Conservation (phyloP, 306 rosid species). For the Oemleria cerasiformis region DNA sequence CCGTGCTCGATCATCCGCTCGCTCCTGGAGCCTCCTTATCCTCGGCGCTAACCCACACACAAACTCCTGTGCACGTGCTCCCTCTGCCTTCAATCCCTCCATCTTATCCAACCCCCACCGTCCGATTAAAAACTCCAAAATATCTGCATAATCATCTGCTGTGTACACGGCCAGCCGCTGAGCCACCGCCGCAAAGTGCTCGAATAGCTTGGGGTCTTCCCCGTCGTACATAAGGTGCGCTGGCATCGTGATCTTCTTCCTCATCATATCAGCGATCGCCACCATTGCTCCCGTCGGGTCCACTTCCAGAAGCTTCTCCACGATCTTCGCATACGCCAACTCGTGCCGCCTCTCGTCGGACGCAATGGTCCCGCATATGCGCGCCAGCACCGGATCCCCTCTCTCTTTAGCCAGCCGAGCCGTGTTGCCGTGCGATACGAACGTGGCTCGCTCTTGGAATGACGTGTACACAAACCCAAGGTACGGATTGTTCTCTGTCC, state of each 20-base stretch:
- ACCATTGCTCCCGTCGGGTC: slow-evolving; percentile 48
- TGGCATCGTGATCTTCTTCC: slow-evolving; percentile 64
- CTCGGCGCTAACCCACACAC: slow-evolving; percentile 52
- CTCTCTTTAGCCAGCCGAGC: slow-evolving; percentile 55
- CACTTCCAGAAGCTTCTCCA: slow-evolving; percentile 70
- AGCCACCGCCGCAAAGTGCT: slow-evolving; percentile 55
- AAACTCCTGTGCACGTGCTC: slow-evolving; percentile 43
- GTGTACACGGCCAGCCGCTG: slow-evolving; percentile 60
- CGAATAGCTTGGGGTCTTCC: slow-evolving; percentile 43
- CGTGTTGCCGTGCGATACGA: slow-evolving; percentile 66
- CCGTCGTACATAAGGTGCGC: slow-evolving; percentile 70
- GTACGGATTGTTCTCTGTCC: slow-evolving; percentile 68
- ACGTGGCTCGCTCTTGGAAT: slow-evolving; percentile 73
- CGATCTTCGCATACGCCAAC: slow-evolving; percentile 45
- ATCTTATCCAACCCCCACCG: slow-evolving; percentile 61
- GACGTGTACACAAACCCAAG: slow-evolving; percentile 72
- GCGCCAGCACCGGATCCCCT: slow-evolving; percentile 53
- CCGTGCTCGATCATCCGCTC: slow-evolving; percentile 45
- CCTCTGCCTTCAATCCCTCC: slow-evolving; percentile 43
- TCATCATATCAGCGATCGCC: slow-evolving; percentile 66
- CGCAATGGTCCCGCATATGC: slow-evolving; percentile 64
- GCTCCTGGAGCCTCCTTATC: slow-evolving; percentile 54
- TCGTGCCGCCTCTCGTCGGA: slow-evolving; percentile 71
- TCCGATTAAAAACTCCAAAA: slow-evolving; percentile 47
- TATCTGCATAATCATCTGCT: slow-evolving; percentile 50